Conservation (phyloP, 495 filamentous ascomycete genomes). For the Tuber microsphaerosporum region DNA sequence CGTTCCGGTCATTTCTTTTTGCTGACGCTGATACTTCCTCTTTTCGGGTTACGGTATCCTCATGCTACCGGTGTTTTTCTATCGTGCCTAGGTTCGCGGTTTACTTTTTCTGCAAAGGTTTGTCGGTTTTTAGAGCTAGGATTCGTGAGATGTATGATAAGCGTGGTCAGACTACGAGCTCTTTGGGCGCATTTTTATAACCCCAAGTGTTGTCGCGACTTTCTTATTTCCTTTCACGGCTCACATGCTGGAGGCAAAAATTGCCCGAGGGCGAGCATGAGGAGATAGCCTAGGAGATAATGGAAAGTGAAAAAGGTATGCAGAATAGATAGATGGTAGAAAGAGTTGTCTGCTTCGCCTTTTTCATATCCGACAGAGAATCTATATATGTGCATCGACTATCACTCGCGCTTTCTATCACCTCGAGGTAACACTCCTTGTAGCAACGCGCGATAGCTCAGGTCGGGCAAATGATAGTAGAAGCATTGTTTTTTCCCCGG, state of each 20-base stretch:
- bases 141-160: not conserved
- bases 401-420: too few relatives aligned
- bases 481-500: too few relatives aligned
- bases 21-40: not conserved
- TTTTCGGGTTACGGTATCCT: not conserved
- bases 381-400: too few relatives aligned
- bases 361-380: not conserved
- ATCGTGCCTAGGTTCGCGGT: not conserved
- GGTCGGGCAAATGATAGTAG: too few relatives aligned
- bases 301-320: not conserved
- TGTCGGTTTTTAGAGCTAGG: not conserved
- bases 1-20: constrained; percentile 29
- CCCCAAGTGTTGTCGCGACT: not conserved
- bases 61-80: not conserved
- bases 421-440: too few relatives aligned
- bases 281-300: not conserved
- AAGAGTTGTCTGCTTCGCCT: not conserved
- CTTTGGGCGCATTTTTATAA: not conserved
- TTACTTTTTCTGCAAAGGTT: not conserved
- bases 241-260: not conserved
- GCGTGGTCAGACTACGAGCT: not conserved
- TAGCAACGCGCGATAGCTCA: too few relatives aligned
- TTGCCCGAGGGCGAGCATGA: not conserved
- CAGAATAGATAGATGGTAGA: not conserved
- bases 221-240: not conserved